phyloP scores from a whole-genome alignment of 1,139 yeast species.

The Pichia sp. region DNA sequence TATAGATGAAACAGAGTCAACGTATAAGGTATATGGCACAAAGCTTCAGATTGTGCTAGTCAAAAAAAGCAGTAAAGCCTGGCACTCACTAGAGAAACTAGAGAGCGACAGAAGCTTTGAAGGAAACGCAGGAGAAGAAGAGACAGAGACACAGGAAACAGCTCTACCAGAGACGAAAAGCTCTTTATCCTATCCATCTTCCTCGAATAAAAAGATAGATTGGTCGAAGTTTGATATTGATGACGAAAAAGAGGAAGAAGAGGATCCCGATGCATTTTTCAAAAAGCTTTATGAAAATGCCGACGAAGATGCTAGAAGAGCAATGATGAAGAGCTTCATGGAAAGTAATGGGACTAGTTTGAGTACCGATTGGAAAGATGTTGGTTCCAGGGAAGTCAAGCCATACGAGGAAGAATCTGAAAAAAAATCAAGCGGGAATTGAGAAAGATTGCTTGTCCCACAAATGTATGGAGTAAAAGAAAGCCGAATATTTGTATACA shows the following conservation, averaged over 20 bases:
- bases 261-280: constrained; percentile 56
- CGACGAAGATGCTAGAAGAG: constrained; percentile 83
- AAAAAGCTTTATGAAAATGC: constrained; percentile 69
- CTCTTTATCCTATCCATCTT: constrained; percentile 51
- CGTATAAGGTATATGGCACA: constrained; percentile 57
- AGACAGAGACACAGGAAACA: constrained; percentile 10
- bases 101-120: constrained; percentile 14
- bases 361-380: constrained; percentile 95
- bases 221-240: constrained; percentile 68
- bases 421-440: not conserved
- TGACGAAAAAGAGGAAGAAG: constrained; percentile 44
- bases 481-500: not conserved
- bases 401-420: constrained; percentile 58
- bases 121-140: not conserved
- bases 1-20: constrained; percentile 46
- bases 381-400: constrained; percentile 60
- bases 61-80: constrained; percentile 35
- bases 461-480: not conserved
- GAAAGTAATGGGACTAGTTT: constrained; percentile 93
- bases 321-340: constrained; percentile 93
- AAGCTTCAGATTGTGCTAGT: constrained; percentile 64
- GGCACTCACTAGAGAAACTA: constrained; percentile 43
- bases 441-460: not conserved
- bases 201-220: constrained; percentile 56
- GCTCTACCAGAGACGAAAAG: constrained; percentile 19